These are phyloP conservation scores for Candida frijolesensis DNA, from an alignment of 1,139 yeast genomes.

Conservation along the genomic window DNA sequence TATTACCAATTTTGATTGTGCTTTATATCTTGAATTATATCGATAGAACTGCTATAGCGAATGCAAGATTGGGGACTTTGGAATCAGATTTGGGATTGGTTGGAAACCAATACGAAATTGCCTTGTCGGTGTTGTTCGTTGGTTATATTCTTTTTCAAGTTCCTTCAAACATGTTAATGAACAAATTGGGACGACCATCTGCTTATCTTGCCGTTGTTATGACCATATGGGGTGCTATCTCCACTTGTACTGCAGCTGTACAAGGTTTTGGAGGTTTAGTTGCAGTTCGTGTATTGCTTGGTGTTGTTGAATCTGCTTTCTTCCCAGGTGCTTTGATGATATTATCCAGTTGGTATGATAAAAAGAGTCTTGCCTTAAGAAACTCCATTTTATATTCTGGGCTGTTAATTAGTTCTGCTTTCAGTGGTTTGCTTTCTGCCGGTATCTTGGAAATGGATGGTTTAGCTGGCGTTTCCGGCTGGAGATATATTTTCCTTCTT, in stretches of 20 bases:
- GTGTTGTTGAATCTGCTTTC: slow-evolving; percentile 61
- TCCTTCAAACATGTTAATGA: slow-evolving; percentile 52
- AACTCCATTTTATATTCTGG: slow-evolving; percentile 64
- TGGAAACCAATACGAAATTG: slow-evolving; percentile 56
- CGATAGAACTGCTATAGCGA: slow-evolving; percentile 64
- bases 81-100: slow-evolving; percentile 50
- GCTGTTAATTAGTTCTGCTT: slow-evolving; percentile 77
- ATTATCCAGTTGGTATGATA: slow-evolving; percentile 51
- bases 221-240: slow-evolving; percentile 56
- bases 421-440: slow-evolving; percentile 70
- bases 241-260: slow-evolving; percentile 41
- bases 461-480: slow-evolving; percentile 45
- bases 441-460: slow-evolving; percentile 46
- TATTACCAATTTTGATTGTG: slow-evolving; percentile 57
- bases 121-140: slow-evolving; percentile 58
- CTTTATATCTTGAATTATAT: slow-evolving; percentile 56
- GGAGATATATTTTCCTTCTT: slow-evolving; percentile 77
- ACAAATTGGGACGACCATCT: slow-evolving; percentile 54
- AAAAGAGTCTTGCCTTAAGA: slow-evolving; percentile 52
- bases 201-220: slow-evolving; percentile 51
- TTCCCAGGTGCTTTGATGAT: slow-evolving; percentile 55
- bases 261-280: slow-evolving; percentile 34
- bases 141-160: slow-evolving; percentile 65
- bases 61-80: slow-evolving; percentile 61
- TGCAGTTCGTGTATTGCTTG: slow-evolving; percentile 39